These are phyloP conservation scores for Lactarius sanguifluus DNA, from an alignment of 768 basidiomycete genomes.

Conservation along the genomic window DNA sequence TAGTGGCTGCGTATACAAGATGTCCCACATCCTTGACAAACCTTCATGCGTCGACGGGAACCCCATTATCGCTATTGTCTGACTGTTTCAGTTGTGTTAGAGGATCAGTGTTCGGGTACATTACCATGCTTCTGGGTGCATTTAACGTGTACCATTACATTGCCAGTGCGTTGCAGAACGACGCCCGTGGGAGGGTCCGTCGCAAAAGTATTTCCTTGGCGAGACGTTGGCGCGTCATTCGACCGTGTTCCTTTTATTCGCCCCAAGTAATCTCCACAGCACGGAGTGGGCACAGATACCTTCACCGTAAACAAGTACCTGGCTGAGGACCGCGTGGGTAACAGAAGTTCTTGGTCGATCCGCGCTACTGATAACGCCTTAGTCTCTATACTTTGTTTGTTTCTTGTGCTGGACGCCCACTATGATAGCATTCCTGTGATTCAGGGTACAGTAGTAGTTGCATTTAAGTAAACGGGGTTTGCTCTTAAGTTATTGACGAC, in stretches of 20 bases:
- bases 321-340: slow-evolving; percentile 76
- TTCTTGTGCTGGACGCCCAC: too few species aligned
- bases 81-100: slow-evolving; percentile 33
- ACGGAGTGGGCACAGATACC: slow-evolving; percentile 82
- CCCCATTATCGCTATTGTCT: not conserved
- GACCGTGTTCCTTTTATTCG: not conserved
- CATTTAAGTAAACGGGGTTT: too few species aligned
- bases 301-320: slow-evolving; percentile 97
- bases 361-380: not conserved
- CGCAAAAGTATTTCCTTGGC: slow-evolving; percentile 96
- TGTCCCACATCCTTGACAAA: slow-evolving; percentile 91
- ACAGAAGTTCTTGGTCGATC: not conserved
- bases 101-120: slow-evolving; percentile 89
- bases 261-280: slow-evolving; percentile 39
- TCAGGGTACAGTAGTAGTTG: too few species aligned
- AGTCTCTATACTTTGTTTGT: not conserved
- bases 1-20: slow-evolving; percentile 89
- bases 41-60: slow-evolving; percentile 50
- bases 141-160: slow-evolving; percentile 92
- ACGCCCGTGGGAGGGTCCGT: slow-evolving; percentile 78
- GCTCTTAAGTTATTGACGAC: too few species aligned
- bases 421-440: too few species aligned
- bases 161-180: slow-evolving; percentile 90
- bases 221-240: slow-evolving; percentile 72
- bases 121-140: slow-evolving; percentile 89